A percentile compares a stretch with the other conserved stretches of the same genome.
These are phyloP conservation scores for Pleurotus citrinopileatus DNA, from an alignment of 768 basidiomycete species.

Conservation along the genomic window DNA sequence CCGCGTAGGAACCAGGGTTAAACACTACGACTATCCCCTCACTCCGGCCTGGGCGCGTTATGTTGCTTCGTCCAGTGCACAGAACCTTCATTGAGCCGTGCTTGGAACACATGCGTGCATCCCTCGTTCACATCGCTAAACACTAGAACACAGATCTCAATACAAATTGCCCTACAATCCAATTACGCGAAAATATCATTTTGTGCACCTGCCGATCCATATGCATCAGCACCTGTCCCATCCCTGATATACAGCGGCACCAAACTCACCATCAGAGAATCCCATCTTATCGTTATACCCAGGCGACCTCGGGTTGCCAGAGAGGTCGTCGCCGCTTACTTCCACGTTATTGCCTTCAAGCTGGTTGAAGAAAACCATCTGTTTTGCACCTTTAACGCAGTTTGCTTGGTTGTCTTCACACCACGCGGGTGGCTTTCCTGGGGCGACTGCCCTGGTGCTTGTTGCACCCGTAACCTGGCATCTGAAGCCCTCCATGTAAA, in stretches of 20 bases:
- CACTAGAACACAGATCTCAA: neutral
- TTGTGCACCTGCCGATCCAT: constrained; percentile 17
- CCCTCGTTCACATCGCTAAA: too few species aligned
- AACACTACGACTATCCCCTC: too few species aligned
- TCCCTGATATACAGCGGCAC: too few species aligned
- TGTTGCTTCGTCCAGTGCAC: too few species aligned
- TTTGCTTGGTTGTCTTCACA: constrained; percentile 21
- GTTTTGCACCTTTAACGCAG: constrained; percentile 24
- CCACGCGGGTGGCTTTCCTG: constrained; percentile 23
- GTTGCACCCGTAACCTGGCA: constrained; percentile 22
- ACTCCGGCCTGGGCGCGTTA: too few species aligned
- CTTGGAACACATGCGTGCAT: too few species aligned
- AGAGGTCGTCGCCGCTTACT: constrained; percentile 29
- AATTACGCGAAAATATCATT: constrained; percentile 20
- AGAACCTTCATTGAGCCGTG: too few species aligned
- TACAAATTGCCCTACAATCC: neutral
- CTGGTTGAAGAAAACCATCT: constrained; percentile 26
- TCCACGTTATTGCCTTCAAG: constrained; percentile 25
- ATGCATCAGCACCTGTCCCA: neutral
- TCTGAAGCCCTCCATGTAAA: constrained; percentile 26
- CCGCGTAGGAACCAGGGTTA: too few species aligned
- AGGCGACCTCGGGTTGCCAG: constrained; percentile 31
- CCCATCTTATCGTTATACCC: constrained; percentile 21
- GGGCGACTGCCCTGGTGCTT: constrained; percentile 15
- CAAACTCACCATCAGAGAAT: constrained; percentile 17